Evolutionary conservation across 495 filamentous ascomycete species (phyloP), one percentile per base, ranked within the genome.

Genomic region (Xylaria cubensis): DNA sequence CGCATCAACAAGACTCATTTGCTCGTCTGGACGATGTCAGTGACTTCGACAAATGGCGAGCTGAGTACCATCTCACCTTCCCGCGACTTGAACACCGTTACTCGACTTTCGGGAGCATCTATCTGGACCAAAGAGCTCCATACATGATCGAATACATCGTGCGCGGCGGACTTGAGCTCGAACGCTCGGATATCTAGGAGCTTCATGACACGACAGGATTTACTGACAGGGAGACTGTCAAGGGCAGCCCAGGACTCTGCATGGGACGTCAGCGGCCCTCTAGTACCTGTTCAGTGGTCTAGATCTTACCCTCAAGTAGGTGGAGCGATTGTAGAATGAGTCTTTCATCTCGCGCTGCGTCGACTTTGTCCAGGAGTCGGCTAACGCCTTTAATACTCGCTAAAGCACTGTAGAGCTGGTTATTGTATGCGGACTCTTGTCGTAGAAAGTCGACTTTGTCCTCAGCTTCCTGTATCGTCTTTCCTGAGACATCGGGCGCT

Each of bases 351-450:
- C 82, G 80, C 12, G 85, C 84, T 51, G 78, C 75, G 69, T 90
- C 87, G 5, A 86, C 88, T 61, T 87, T 76, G 44, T 86, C 83
- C 15, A 93, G 76, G 7, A 82, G 77, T 34, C 79, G 80, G 67
- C 86, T 86, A 26, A 90, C 86, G 13, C 77, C 76, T 59, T 83
- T 86, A 21, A 96, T 86, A 41, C 86, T 84, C 74, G 86, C 86
- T 53, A 97, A 80, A 1, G 90, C 88, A 53, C 83, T 82, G 24
- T 86, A 82, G 29, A 98, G 84, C 51, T 89, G 88, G 70, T 89
- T 80, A 74, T 92, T 97, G 83, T 94, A 98, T 55, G 85, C 85
- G 19, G 93, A 85, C 81, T 98, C 95, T 41, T 86, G 91, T 72
- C 88, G 83, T 15, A 98, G 83, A 71, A 98, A 88, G 19, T 83